These are phyloP conservation scores for Aspergillus carbonarius DNA, from an alignment of 2,329 filamentous ascomycete genomes.

Conservation along the genomic window DNA sequence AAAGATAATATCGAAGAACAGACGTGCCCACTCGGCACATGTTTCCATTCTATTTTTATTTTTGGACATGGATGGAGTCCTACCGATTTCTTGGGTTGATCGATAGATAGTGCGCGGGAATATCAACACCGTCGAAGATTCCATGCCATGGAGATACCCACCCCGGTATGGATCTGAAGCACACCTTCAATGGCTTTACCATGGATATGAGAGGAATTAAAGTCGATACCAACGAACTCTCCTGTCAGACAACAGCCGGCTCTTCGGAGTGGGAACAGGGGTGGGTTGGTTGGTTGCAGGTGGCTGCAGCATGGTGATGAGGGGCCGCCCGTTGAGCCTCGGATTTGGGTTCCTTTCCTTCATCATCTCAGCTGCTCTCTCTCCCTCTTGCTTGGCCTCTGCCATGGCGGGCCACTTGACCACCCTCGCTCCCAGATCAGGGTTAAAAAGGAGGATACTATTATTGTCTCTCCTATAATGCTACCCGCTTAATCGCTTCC, in stretches of 20 bases:
- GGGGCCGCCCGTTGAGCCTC: neutral
- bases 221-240: neutral
- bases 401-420: neutral
- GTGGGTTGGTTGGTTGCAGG: neutral
- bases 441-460: neutral
- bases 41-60: neutral
- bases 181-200: neutral
- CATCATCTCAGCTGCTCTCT: neutral
- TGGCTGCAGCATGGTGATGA: neutral
- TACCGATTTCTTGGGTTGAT: too few species aligned
- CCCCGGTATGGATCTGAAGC: neutral
- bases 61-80: neutral
- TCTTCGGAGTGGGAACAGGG: neutral
- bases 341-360: neutral
- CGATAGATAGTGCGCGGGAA: too few species aligned
- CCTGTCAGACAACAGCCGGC: neutral
- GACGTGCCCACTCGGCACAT: neutral
- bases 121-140: neutral
- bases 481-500: neutral
- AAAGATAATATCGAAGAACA: neutral
- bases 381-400: too few species aligned
- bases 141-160: neutral
- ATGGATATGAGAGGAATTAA: neutral
- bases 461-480: neutral
- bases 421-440: neutral